Conservation (phyloP, 768 basidiomycete species). For the Cyclocybe cylindracea region DNA sequence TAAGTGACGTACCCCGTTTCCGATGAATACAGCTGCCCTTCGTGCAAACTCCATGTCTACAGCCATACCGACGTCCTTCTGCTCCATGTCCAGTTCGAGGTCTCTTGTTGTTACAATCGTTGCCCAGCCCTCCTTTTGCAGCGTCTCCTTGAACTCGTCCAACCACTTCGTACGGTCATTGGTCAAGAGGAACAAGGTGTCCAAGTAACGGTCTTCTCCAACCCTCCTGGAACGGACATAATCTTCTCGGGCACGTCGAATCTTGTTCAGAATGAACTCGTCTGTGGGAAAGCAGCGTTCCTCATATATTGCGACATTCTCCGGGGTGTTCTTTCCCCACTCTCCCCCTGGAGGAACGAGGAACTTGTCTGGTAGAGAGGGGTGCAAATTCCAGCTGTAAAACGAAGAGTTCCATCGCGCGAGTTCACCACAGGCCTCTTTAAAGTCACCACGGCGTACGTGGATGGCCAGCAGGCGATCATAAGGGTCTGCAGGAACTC, state of each 20-base stretch:
- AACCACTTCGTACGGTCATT: constrained; percentile 52
- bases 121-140: constrained; percentile 41
- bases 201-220: constrained; percentile 13
- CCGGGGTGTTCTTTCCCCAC: constrained; percentile 33
- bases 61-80: constrained; percentile 47
- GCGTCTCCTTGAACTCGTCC: constrained; percentile 38
- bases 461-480: constrained; percentile 49
- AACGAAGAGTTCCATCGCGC: constrained; percentile 45
- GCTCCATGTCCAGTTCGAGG: constrained; percentile 42
- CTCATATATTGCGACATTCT: constrained; percentile 36
- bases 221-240: constrained; percentile 23
- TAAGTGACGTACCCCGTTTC: constrained; percentile 50
- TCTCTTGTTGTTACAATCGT: constrained; percentile 47
- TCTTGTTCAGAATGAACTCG: constrained; percentile 36
- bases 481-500: constrained; percentile 32
- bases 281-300: constrained; percentile 15
- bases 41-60: constrained; percentile 60
- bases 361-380: constrained; percentile 44
- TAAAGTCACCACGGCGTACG: constrained; percentile 53
- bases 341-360: constrained; percentile 33
- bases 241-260: constrained; percentile 34
- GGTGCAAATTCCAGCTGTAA: constrained; percentile 50
- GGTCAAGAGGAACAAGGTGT: constrained; percentile 51
- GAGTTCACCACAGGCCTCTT: constrained; percentile 41
- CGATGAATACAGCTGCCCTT: constrained; percentile 51